A percentile compares a stretch with the other conserved stretches of the same genome.
Conservation (phyloP, 1,284 basidiomycete species). For the Leccinum brunneo-olivaceum region DNA sequence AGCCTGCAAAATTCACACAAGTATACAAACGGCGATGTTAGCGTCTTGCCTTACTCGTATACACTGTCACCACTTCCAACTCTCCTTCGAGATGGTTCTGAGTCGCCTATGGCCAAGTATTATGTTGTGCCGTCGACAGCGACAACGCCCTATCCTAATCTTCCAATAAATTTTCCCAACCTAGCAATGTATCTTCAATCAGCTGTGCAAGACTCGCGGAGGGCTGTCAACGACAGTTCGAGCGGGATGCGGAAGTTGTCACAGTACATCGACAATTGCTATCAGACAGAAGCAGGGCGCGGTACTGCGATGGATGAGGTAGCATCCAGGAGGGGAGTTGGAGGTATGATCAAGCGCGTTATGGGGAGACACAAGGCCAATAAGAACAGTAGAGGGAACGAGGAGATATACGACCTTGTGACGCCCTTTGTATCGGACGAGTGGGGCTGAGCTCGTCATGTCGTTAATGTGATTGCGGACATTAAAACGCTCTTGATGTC, state of each 20-base stretch:
- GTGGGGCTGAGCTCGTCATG: slow-evolving; percentile 50
- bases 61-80: slow-evolving; percentile 50
- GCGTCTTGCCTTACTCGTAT: slow-evolving; percentile 64
- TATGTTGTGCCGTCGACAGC: slow-evolving; percentile 61
- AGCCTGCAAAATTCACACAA: slow-evolving; percentile 38
- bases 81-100: slow-evolving; percentile 55
- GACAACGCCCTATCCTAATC: slow-evolving; percentile 53
- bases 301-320: slow-evolving; percentile 26
- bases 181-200: slow-evolving; percentile 68
- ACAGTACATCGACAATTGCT: slow-evolving; percentile 43
- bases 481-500: too few relatives aligned
- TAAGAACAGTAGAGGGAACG: slow-evolving; percentile 48
- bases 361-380: slow-evolving; percentile 49
- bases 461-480: background rate
- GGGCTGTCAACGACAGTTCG: slow-evolving; percentile 49
- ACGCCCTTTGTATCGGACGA: slow-evolving; percentile 72
- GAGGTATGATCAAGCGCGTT: slow-evolving; percentile 52
- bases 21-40: slow-evolving; percentile 54
- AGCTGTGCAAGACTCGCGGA: slow-evolving; percentile 60
- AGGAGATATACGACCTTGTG: slow-evolving; percentile 71
- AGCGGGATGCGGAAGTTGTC: slow-evolving; percentile 59
- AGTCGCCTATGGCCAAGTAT: slow-evolving; percentile 56
- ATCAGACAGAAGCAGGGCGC: slow-evolving; percentile 41
- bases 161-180: slow-evolving; percentile 69
- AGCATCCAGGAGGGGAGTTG: slow-evolving; percentile 36